Evolutionary conservation across 768 basidiomycete species (phyloP).

Genomic region (Austroboletus eburneus): DNA sequence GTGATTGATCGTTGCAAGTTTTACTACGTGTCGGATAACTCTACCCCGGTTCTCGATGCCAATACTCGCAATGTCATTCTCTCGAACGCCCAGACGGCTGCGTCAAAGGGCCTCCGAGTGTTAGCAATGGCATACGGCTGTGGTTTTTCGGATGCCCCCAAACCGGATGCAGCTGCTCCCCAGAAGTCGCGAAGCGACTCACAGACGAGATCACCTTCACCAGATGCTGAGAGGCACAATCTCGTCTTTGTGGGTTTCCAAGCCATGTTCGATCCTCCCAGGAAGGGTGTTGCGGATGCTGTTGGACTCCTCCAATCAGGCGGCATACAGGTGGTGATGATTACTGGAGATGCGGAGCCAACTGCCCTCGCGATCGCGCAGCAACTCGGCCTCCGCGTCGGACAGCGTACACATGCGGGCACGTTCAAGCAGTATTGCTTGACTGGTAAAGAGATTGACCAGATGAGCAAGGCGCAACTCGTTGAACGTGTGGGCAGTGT

Average conservation of each 20-base stretch:
- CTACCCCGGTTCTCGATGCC: slow-evolving; percentile 74
- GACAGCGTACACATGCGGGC: slow-evolving; percentile 35
- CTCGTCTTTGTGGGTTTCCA: slow-evolving; percentile 91
- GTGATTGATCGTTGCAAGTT: slow-evolving; percentile 83
- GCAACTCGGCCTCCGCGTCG: slow-evolving; percentile 76
- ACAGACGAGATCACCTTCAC: slow-evolving; percentile 25
- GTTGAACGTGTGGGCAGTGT: slow-evolving; percentile 76
- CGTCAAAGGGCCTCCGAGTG: slow-evolving; percentile 76
- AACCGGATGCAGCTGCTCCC: slow-evolving; percentile 16
- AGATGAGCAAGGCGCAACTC: slow-evolving; percentile 76
- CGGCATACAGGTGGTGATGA: slow-evolving; percentile 97
- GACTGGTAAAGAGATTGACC: slow-evolving; percentile 82
- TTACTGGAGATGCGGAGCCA: slow-evolving; percentile 90
- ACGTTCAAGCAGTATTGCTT: slow-evolving; percentile 44
- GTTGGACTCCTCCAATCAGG: slow-evolving; percentile 76
- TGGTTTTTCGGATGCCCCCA: slow-evolving; percentile 46
- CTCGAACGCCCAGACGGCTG: slow-evolving; percentile 65
- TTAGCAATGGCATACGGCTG: slow-evolving; percentile 91
- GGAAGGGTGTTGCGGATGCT: slow-evolving; percentile 90
- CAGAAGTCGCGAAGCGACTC: slow-evolving; percentile 23
- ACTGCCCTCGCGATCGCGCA: slow-evolving; percentile 88
- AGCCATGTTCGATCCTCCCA: slow-evolving; percentile 93
- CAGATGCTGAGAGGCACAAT: slow-evolving; percentile 41
- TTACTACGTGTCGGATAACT: slow-evolving; percentile 88
- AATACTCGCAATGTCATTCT: slow-evolving; percentile 65